A percentile compares a stretch with the other conserved stretches of the same genome.
phyloP scores from a whole-genome alignment of 495 filamentous ascomycete genomes.

The Annulohypoxylon moriforme region DNA sequence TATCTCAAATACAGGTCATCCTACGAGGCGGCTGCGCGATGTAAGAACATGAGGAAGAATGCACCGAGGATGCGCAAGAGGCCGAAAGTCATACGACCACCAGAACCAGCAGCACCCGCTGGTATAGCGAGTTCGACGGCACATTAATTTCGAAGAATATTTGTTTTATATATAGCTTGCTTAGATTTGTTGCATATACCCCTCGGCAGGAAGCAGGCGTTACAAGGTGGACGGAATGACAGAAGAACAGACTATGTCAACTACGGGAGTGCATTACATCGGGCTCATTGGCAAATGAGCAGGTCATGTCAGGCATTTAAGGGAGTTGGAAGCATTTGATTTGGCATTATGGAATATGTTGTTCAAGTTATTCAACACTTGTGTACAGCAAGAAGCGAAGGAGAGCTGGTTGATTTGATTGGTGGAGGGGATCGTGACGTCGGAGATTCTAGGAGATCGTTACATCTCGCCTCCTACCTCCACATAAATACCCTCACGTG shows the following conservation, averaged over 20 bases:
- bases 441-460: background rate
- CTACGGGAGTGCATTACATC: constrained; percentile 27
- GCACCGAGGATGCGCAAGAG: constrained; percentile 58
- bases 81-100: constrained; percentile 34
- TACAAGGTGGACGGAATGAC: background rate
- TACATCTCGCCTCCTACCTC: background rate
- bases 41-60: constrained; percentile 56
- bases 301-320: constrained; percentile 8
- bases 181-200: constrained; percentile 38
- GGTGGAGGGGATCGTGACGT: background rate
- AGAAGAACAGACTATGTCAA: background rate
- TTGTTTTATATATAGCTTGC: constrained; percentile 6
- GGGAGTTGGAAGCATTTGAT: constrained; percentile 26
- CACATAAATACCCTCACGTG: background rate
- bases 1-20: constrained; percentile 55
- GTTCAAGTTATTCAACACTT: constrained; percentile 1
- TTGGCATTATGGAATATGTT: constrained; percentile 24
- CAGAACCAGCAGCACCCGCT: constrained; percentile 37
- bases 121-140: constrained; percentile 24
- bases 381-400: background rate
- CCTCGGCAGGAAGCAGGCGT: constrained; percentile 24
- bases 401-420: background rate
- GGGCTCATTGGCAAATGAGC: constrained; percentile 2
- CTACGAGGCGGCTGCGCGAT: constrained; percentile 54
- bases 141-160: constrained; percentile 27